Evolutionary conservation across 31 red algal genomes (phyloP).

Genomic region (Asparagopsis taxiformis): DNA sequence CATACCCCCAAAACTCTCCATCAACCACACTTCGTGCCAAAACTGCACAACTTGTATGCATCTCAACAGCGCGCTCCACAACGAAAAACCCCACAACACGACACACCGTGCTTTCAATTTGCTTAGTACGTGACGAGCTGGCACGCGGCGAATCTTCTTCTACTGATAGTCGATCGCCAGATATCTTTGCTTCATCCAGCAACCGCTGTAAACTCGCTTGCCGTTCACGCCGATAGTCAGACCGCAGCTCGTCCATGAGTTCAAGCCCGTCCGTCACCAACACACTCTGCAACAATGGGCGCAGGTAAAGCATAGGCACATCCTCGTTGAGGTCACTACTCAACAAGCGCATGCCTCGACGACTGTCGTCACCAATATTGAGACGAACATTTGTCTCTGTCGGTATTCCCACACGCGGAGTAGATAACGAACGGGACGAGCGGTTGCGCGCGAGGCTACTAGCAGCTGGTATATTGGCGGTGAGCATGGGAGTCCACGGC

Average conservation of each 20-base stretch:
- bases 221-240: slow-evolving; percentile 40
- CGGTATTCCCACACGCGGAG: background rate
- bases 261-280: slow-evolving; percentile 50
- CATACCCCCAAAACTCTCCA: slow-evolving; percentile 41
- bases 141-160: background rate
- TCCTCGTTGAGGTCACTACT: slow-evolving; percentile 8
- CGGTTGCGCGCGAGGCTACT: too few species aligned
- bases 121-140: background rate
- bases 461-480: too few species aligned
- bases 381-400: background rate
- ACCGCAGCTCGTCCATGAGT: slow-evolving; percentile 30
- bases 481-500: too few species aligned
- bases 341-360: background rate
- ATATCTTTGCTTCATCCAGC: slow-evolving; percentile 8
- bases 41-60: slow-evolving; percentile 9
- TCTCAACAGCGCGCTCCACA: slow-evolving; percentile 48
- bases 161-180: background rate
- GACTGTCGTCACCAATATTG: background rate
- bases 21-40: slow-evolving; percentile 36
- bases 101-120: slow-evolving; percentile 27
- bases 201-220: slow-evolving; percentile 17
- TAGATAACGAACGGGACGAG: too few species aligned
- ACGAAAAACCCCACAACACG: slow-evolving; percentile 52
- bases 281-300: slow-evolving; percentile 47
- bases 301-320: slow-evolving; percentile 32